These are phyloP conservation scores for Vanilla planifolia DNA, from an alignment of 106 monocot genomes.

Conservation along the genomic window DNA sequence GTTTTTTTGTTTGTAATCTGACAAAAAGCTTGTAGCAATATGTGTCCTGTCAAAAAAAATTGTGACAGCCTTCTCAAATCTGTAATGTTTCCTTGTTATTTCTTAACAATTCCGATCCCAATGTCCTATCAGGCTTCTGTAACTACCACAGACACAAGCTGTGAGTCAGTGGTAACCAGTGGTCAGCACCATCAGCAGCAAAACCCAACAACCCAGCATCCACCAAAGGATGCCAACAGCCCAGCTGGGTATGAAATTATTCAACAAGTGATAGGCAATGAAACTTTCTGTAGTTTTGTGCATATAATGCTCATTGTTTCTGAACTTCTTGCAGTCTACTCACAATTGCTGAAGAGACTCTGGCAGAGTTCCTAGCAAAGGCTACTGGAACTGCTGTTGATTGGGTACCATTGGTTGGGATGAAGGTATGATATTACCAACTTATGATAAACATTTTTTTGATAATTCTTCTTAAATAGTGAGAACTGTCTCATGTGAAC, in stretches of 20 bases:
- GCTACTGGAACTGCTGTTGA: slow-evolving; percentile 77
- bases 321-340: slow-evolving; percentile 27
- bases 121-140: slow-evolving; percentile 35
- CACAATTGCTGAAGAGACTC: slow-evolving; percentile 74
- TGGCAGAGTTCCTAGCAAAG: slow-evolving; percentile 70
- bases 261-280: too few species aligned
- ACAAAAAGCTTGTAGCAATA: too few species aligned
- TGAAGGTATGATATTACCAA: slow-evolving; percentile 39
- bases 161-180: slow-evolving; percentile 88
- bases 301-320: background rate
- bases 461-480: background rate
- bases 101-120: background rate
- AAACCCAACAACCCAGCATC: slow-evolving; percentile 78
- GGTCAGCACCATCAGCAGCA: slow-evolving; percentile 67
- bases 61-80: too few species aligned
- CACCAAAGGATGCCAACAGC: slow-evolving; percentile 77
- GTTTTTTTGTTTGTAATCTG: too few species aligned
- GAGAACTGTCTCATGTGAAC: background rate
- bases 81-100: background rate
- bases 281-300: too few species aligned
- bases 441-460: background rate
- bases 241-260: slow-evolving; percentile 95
- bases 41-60: too few species aligned
- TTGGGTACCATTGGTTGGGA: slow-evolving; percentile 78
- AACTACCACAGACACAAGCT: slow-evolving; percentile 69